These are phyloP conservation scores for Fusarium oligoseptatum DNA, from an alignment of 2,329 filamentous ascomycete species.

Conservation along the genomic window DNA sequence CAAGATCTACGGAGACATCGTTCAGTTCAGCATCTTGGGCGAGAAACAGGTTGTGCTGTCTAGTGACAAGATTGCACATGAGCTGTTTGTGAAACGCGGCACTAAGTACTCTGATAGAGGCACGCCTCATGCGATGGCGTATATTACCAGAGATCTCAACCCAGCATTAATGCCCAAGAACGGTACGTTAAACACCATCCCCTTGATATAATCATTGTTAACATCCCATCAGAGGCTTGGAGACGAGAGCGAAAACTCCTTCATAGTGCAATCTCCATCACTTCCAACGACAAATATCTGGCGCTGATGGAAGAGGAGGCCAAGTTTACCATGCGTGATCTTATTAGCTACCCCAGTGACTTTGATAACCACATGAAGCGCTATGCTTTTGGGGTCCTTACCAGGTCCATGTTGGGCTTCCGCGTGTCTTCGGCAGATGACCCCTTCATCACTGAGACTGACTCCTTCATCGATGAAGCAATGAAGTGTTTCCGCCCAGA, in stretches of 20 bases:
- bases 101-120: conserved; percentile 7
- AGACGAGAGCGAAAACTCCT: conserved; percentile 8
- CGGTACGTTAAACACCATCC: not conserved
- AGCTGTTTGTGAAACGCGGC: conserved; percentile 2
- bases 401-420: conserved; percentile 6
- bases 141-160: not conserved
- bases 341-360: not conserved
- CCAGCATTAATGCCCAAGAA: not conserved
- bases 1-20: not conserved
- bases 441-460: not conserved
- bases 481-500: conserved; percentile 12
- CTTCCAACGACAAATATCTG: not conserved
- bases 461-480: not conserved
- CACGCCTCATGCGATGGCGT: not conserved
- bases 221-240: not conserved
- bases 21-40: conserved; percentile 9
- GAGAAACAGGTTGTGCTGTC: conserved; percentile 8
- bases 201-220: not conserved
- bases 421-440: not conserved
- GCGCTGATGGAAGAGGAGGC: not conserved
- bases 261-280: conserved; percentile 3
- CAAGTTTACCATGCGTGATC: not conserved
- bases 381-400: conserved; percentile 6
- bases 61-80: conserved; percentile 2
- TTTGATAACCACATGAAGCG: conserved; percentile 9